Evolutionary conservation across 129 eudicot genomes (phyloP).

Genomic region (Flaveria robusta): DNA sequence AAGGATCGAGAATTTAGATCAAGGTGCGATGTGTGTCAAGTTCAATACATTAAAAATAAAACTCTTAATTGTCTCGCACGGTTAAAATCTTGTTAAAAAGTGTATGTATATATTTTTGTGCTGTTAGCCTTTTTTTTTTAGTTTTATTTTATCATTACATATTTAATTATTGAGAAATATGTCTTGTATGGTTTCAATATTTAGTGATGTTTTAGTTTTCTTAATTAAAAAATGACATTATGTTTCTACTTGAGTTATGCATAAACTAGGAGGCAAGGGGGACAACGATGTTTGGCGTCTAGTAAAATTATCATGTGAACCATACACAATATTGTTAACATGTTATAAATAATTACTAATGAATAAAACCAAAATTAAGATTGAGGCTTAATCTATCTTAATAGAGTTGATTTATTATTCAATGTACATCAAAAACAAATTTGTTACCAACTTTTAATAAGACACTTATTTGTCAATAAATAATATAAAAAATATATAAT

Average conservation of each 20-base stretch:
- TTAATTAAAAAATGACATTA: neutral
- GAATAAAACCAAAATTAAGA: neutral
- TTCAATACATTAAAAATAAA: too few species aligned
- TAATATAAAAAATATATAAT: too few species aligned
- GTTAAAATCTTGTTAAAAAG: too few species aligned
- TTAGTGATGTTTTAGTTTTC: neutral
- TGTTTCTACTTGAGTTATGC: neutral
- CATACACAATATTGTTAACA: neutral
- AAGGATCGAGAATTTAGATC: too few species aligned
- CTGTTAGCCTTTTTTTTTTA: neutral
- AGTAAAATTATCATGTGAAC: constrained; percentile 12
- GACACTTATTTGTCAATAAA: too few species aligned
- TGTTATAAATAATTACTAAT: neutral
- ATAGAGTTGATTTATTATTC: too few species aligned
- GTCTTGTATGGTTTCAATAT: neutral
- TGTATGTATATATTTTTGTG: too few species aligned
- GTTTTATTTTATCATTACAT: neutral
- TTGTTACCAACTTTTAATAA: too few species aligned
- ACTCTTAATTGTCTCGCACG: too few species aligned
- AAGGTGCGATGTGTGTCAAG: too few species aligned
- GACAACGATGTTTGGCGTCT: constrained; percentile 11
- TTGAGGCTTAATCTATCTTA: too few species aligned
- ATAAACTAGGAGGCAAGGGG: constrained; percentile 12
- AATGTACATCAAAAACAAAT: too few species aligned
- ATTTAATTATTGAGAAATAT: neutral